These are phyloP conservation scores for Colletotrichum salicis DNA, from an alignment of 2,329 filamentous ascomycete genomes.

Conservation along the genomic window DNA sequence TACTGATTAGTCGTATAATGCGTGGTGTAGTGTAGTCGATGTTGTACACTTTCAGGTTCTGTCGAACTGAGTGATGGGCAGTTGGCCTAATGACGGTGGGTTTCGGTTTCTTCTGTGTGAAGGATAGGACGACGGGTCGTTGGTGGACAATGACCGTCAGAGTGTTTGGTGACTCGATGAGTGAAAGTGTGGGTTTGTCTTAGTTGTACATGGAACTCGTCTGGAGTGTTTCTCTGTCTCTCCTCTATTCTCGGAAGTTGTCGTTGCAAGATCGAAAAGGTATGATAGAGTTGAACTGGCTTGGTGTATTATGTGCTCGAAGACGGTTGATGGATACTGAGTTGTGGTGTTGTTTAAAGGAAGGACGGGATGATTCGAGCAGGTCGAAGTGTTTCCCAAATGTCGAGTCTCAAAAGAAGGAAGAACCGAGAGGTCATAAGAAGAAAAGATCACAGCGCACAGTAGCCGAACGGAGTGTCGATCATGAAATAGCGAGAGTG, in stretches of 20 bases:
- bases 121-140: constrained; percentile 59
- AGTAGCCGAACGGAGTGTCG: constrained; percentile 59
- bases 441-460: constrained; percentile 56
- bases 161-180: constrained; percentile 34
- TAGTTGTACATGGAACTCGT: constrained; percentile 49
- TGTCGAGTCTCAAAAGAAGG: constrained; percentile 59
- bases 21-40: constrained; percentile 12
- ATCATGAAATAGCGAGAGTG: constrained; percentile 55
- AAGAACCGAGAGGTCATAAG: constrained; percentile 62
- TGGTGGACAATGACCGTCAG: constrained; percentile 36
- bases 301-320: constrained; percentile 42
- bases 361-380: constrained; percentile 52
- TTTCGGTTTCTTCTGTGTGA: constrained; percentile 37
- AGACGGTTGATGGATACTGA: constrained; percentile 36
- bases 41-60: constrained; percentile 42
- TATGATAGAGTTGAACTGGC: constrained; percentile 41
- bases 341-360: constrained; percentile 50
- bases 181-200: constrained; percentile 32
- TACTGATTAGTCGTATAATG: constrained; percentile 17
- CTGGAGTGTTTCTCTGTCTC: constrained; percentile 35
- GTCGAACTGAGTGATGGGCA: constrained; percentile 40
- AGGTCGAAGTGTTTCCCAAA: constrained; percentile 53
- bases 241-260: constrained; percentile 25
- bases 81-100: constrained; percentile 47
- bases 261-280: constrained; percentile 40